Evolutionary conservation across 108 stramenopile genomes (phyloP).

Genomic region (Chaetoceros tenuissimus): DNA sequence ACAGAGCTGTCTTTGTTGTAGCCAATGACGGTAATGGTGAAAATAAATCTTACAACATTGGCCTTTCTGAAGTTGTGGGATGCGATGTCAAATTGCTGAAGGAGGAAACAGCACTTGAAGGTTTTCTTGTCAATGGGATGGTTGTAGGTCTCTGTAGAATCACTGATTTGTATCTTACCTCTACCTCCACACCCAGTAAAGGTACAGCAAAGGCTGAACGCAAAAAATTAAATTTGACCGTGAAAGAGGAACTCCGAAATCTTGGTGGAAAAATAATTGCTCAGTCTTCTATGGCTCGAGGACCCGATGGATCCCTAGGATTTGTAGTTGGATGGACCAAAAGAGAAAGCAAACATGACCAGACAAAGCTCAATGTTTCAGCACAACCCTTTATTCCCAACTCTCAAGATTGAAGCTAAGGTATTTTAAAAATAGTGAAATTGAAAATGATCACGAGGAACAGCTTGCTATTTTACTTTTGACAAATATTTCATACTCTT

Average conservation of each 20-base stretch:
- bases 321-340: conserved; percentile 55
- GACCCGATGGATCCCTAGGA: conserved; percentile 60
- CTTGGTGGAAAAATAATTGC: conserved; percentile 81
- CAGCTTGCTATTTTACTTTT: no score
- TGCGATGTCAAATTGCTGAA: conserved; percentile 50
- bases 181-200: conserved; percentile 26
- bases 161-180: conserved; percentile 51
- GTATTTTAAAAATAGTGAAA: no score
- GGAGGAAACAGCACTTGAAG: conserved; percentile 63
- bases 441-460: no score
- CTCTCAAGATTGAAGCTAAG: no score
- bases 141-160: conserved; percentile 73
- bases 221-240: conserved; percentile 69
- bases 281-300: conserved; percentile 74
- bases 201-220: conserved; percentile 42
- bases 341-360: conserved; percentile 27
- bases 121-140: conserved; percentile 60
- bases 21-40: conserved; percentile 40
- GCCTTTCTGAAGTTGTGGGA: conserved; percentile 59
- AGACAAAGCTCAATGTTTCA: no score
- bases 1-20: conserved; percentile 33
- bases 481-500: no score
- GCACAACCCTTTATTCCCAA: no score
- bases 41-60: conserved; percentile 38
- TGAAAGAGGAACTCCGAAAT: conserved; percentile 56